A percentile compares a stretch with the other conserved stretches of the same genome.
These are phyloP conservation scores for Nakazawaea pomicola DNA, from an alignment of 805 yeast species.

Conservation along the genomic window DNA sequence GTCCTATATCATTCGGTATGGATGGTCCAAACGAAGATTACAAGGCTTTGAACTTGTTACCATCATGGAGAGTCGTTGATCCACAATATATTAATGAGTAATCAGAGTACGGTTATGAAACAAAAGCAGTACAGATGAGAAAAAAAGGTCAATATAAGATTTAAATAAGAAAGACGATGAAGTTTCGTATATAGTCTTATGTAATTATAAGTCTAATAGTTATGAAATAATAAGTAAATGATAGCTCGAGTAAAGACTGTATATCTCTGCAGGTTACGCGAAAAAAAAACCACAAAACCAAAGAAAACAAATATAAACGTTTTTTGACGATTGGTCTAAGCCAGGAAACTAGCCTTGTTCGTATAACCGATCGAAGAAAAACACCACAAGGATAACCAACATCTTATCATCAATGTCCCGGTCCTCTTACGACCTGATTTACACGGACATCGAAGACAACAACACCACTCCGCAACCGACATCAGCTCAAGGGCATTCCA, in stretches of 20 bases:
- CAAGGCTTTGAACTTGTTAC: conserved; percentile 46
- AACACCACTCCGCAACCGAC: background rate
- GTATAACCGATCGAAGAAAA: too few species aligned
- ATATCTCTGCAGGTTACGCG: too few species aligned
- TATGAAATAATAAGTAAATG: too few species aligned
- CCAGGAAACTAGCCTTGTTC: too few species aligned
- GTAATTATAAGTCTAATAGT: background rate
- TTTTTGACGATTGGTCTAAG: too few species aligned
- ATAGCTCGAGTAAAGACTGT: too few species aligned
- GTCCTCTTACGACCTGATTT: conserved; percentile 1
- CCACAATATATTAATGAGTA: background rate
- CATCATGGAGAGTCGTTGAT: conserved; percentile 45
- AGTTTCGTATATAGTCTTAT: background rate
- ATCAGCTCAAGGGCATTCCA: background rate
- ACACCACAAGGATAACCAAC: too few species aligned
- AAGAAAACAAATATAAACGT: too few species aligned
- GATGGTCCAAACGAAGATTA: conserved; percentile 43
- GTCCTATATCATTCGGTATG: conserved; percentile 83
- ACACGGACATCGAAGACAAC: background rate
- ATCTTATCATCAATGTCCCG: conserved; percentile 6
- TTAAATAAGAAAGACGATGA: too few species aligned
- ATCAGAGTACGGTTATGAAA: background rate
- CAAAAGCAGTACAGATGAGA: background rate
- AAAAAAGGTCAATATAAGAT: too few species aligned
- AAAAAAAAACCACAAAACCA: too few species aligned